phyloP scores from a whole-genome alignment of 176 grass and related monocot genomes.

The Melocanna baccifera region DNA sequence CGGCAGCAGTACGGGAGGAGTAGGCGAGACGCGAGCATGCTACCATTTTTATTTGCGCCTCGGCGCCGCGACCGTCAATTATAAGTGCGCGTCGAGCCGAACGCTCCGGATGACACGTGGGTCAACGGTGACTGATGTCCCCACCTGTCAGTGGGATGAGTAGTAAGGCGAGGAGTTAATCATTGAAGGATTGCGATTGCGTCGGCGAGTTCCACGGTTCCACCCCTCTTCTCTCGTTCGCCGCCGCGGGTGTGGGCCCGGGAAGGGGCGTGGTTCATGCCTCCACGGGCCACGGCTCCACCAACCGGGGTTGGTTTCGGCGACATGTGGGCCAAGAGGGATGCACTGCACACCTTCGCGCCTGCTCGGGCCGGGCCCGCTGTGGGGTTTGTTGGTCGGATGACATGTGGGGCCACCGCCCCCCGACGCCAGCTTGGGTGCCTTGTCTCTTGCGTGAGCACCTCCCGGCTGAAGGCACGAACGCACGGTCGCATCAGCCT shows the following conservation, averaged over 20 bases:
- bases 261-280: conserved; percentile 32
- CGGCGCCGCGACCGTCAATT: neutral
- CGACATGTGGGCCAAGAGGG: neutral
- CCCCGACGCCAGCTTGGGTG: neutral
- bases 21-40: neutral
- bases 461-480: no score
- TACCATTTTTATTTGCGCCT: neutral
- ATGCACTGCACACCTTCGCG: neutral
- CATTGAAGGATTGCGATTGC: neutral
- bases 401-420: neutral
- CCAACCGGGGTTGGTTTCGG: neutral
- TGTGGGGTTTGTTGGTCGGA: neutral
- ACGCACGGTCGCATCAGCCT: no score
- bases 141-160: neutral
- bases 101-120: neutral
- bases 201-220: neutral
- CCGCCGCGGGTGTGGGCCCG: neutral
- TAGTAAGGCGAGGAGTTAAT: no score
- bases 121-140: rapidly evolving
- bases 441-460: neutral
- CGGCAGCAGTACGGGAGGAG: neutral
- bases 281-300: no score
- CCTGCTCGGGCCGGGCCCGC: neutral
- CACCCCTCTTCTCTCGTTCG: neutral
- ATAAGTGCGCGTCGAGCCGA: neutral